Base-by-base conservation (phyloP, 2,329 filamentous ascomycete species). In the Chrysosporium keratinophilum region DNA sequence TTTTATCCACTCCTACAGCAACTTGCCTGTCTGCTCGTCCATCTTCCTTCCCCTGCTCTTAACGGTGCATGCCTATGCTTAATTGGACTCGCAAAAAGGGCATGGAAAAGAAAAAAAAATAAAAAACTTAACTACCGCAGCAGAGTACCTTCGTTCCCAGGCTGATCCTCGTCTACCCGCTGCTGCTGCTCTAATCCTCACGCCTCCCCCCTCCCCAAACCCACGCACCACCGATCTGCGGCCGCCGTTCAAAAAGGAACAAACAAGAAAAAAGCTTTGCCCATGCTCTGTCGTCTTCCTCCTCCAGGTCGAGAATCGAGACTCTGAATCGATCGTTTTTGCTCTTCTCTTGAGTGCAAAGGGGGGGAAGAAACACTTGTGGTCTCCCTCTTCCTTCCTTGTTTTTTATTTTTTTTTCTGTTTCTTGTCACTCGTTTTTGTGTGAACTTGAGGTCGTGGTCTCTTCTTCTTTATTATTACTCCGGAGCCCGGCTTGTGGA, bases 101-200 rank as follows among this genome's bases (percentile, higher is more conserved):
- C 23, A 3, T 4, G 3, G 23, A 28, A 7, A 28, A 7, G n/a
- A n/a, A n/a, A n/a, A n/a, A n/a, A n/a, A n/a, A n/a, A n/a, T n/a
- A n/a, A 28, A 28, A 28, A 28, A 28, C 23, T 28, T 28, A 28
- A 28, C 23, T 28, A 28, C n/a, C n/a, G n/a, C 14, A 41, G 19
- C 33, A 37, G 31, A 37, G 20, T 37, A 33, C 37, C 19, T 31
- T 31, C 39, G 12, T 43, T 43, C 50, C 42, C 50, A 54, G 52
- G 42, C 39, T 59, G 55, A 59, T 57, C 57, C 57, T 57, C 57
- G 55, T 52, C 46, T 53, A 55, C 50, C 55, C 57, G 55, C 55
- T 37, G 40, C 55, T 40, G n/a, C 23, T 41, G n/a, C 37, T 48
- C 19, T 34, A 41, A 44, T 19, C 31, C 45, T 41, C 34, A 6